Evolutionary conservation across 306 rosid genomes (phyloP).

Genomic region (Mimosa bimucronata): DNA sequence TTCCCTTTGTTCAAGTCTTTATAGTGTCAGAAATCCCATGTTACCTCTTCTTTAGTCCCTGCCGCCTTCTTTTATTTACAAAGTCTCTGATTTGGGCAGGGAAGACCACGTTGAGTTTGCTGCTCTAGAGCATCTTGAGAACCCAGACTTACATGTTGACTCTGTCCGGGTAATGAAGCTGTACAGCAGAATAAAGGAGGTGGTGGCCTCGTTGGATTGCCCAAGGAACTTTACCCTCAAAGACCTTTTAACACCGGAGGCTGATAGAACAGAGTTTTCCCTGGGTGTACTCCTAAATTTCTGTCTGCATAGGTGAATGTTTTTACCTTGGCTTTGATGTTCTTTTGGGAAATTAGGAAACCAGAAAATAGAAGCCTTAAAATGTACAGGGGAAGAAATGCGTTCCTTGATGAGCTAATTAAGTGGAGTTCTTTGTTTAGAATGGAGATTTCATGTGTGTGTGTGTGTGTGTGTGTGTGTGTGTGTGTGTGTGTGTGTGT

Average conservation of each 20-base stretch:
- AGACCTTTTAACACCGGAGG: constrained; percentile 70
- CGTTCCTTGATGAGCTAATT: not conserved
- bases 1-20: not conserved
- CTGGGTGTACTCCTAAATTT: constrained; percentile 76
- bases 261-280: constrained; percentile 61
- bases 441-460: not conserved
- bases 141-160: constrained; percentile 63
- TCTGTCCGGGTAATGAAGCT: constrained; percentile 53
- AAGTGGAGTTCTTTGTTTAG: not conserved
- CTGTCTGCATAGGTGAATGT: constrained; percentile 58
- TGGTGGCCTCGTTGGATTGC: constrained; percentile 55
- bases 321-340: not conserved
- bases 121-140: constrained; percentile 75
- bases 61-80: not conserved
- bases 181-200: constrained; percentile 56
- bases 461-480: not conserved
- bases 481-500: too few species aligned
- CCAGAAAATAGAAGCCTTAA: not conserved
- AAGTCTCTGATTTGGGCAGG: constrained; percentile 48
- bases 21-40: not conserved
- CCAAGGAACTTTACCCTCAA: constrained; percentile 60
- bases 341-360: not conserved
- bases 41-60: not conserved
- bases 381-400: not conserved
- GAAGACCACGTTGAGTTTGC: constrained; percentile 77